These are phyloP conservation scores for Anthoceros angustus DNA, from an alignment of 225 moss, liverwort and hornwort genomes.

Conservation along the genomic window DNA sequence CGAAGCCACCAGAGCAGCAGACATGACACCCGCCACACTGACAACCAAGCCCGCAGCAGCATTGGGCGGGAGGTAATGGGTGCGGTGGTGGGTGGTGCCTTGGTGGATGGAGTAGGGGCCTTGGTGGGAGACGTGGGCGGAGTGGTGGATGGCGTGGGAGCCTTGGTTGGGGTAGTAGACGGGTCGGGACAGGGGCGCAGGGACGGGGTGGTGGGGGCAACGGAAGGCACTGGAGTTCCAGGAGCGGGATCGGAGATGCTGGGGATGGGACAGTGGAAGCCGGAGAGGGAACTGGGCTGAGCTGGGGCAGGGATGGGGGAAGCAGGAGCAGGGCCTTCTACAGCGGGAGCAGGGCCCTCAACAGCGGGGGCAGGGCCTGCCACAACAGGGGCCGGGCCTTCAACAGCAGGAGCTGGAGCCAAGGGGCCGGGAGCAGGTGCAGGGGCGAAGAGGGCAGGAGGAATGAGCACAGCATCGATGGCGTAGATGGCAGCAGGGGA, in stretches of 20 bases:
- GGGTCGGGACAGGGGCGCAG: neutral
- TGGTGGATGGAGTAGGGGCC: neutral
- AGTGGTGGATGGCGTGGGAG: neutral
- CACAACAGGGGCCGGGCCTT: neutral
- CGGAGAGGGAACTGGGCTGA: neutral
- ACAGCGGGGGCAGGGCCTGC: neutral
- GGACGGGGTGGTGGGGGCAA: constrained; percentile 2
- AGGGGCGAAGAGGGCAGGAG: constrained; percentile 1
- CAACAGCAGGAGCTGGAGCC: neutral
- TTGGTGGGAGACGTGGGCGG: neutral
- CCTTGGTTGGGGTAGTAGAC: neutral
- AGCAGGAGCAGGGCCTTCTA: no score
- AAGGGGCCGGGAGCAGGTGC: neutral
- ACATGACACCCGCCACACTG: no score
- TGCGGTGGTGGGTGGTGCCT: no score
- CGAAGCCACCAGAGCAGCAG: no score
- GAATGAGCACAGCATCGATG: neutral
- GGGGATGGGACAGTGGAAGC: neutral
- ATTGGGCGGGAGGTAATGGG: no score
- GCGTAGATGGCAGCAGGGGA: constrained; percentile 10
- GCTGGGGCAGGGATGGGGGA: neutral
- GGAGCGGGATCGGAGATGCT: constrained; percentile 3
- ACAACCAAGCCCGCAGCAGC: no score
- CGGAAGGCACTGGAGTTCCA: neutral
- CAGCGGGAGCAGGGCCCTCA: no score